phyloP scores from a whole-genome alignment of 2,329 filamentous ascomycete genomes.

The Phyllosticta capitalensis region DNA sequence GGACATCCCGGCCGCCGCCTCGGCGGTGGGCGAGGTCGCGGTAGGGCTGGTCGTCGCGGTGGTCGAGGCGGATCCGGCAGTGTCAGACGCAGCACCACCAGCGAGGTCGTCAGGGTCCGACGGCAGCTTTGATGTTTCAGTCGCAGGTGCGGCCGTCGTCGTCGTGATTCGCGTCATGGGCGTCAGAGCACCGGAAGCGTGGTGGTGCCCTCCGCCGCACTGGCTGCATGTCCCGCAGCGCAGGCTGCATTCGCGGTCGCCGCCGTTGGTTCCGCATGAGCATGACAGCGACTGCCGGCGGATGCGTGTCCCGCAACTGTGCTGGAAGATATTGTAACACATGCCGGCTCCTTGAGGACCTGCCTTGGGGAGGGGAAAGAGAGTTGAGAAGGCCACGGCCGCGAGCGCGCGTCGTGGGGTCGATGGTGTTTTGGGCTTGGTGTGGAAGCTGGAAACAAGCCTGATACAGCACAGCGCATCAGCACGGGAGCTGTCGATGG shows the following conservation, averaged over 20 bases:
- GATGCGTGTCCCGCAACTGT: conserved; percentile 4
- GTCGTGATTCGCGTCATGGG: background rate
- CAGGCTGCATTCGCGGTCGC: conserved; percentile 8
- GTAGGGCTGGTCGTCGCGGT: background rate
- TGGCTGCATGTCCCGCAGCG: conserved; percentile 4
- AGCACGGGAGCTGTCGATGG: background rate
- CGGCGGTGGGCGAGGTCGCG: background rate
- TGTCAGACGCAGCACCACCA: conserved; percentile 5
- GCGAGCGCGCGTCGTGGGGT: background rate
- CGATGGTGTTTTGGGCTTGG: background rate
- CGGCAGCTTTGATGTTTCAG: background rate
- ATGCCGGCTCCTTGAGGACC: background rate
- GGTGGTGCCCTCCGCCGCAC: background rate
- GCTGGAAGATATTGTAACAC: conserved; percentile 10
- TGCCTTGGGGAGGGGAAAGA: background rate
- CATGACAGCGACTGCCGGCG: conserved; percentile 8
- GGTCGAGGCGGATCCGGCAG: background rate
- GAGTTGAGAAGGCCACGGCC: background rate
- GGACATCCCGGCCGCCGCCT: background rate
- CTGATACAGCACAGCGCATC: background rate
- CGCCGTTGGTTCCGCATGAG: conserved; percentile 5
- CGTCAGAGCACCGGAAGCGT: background rate
- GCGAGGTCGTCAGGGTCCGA: conserved; percentile 1
- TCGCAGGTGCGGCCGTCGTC: background rate
- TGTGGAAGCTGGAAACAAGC: background rate